These are phyloP conservation scores for Geum urbanum DNA, from an alignment of 306 rosid genomes.

Conservation along the genomic window DNA sequence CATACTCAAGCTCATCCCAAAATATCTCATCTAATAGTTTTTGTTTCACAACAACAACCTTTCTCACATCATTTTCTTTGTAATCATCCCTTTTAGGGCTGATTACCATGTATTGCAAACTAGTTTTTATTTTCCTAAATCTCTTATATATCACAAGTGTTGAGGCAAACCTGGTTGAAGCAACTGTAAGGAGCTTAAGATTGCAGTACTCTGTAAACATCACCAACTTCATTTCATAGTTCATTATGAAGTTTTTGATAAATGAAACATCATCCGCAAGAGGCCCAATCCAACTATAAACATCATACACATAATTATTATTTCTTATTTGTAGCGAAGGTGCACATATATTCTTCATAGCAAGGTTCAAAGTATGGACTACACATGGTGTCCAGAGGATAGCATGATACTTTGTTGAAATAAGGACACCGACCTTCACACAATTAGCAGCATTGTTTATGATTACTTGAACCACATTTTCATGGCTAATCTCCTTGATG, in stretches of 20 bases:
- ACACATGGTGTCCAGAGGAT: conserved; percentile 13
- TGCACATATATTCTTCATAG: no score
- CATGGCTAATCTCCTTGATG: conserved; percentile 1
- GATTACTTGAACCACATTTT: neutral
- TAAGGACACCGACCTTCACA: neutral
- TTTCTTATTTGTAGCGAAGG: neutral
- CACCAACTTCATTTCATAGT: neutral
- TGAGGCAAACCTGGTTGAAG: neutral
- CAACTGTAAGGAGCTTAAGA: neutral
- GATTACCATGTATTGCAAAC: neutral
- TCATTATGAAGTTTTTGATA: neutral
- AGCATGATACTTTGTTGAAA: neutral
- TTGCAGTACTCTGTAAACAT: neutral
- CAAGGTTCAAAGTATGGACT: no score
- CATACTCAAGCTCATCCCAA: neutral
- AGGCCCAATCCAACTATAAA: neutral
- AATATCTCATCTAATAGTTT: neutral
- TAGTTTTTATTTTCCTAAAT: neutral
- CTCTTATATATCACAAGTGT: neutral
- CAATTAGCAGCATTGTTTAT: neutral
- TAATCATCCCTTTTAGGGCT: neutral
- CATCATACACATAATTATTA: neutral
- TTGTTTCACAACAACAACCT: neutral
- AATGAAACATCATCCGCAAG: neutral
- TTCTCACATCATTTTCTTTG: neutral